A percentile compares a stretch with the other conserved stretches of the same genome.
Evolutionary conservation across 768 basidiomycete genomes (phyloP).

Genomic region (Collybiopsis luxurians): DNA sequence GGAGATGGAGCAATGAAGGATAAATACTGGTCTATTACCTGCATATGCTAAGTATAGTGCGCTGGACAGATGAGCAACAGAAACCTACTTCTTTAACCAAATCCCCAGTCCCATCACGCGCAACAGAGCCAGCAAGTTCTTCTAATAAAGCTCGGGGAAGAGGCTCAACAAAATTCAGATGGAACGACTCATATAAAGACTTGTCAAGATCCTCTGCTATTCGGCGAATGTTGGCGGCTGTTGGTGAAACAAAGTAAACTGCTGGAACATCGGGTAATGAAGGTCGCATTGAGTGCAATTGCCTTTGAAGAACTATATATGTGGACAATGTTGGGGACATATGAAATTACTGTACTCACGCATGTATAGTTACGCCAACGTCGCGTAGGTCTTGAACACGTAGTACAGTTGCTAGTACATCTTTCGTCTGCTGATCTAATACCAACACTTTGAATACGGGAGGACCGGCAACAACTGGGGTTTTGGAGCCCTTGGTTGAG

Average conservation of each 20-base stretch:
- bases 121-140: conserved; percentile 88
- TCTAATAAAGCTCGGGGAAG: conserved; percentile 86
- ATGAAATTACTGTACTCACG: conserved; percentile 55
- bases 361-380: conserved; percentile 95
- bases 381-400: conserved; percentile 96
- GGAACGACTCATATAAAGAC: conserved; percentile 86
- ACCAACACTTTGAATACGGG: conserved; percentile 97
- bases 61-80: conserved; percentile 16
- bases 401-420: conserved; percentile 91
- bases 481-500: conserved; percentile 42
- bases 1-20: conserved; percentile 94
- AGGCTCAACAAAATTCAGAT: conserved; percentile 94
- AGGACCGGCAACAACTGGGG: conserved; percentile 55
- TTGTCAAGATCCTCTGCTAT: conserved; percentile 94
- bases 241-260: conserved; percentile 94
- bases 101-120: conserved; percentile 81
- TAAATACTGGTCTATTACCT: conserved; percentile 96
- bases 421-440: conserved; percentile 93
- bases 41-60: conserved; percentile 15
- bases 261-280: conserved; percentile 94
- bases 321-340: conserved; percentile 5
- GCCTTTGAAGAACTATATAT: conserved; percentile 48
- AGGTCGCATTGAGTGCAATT: conserved; percentile 87
- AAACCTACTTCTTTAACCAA: conserved; percentile 67
- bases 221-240: conserved; percentile 77